phyloP scores from a whole-genome alignment of 768 basidiomycete genomes.

The Mycena capillaripes region DNA sequence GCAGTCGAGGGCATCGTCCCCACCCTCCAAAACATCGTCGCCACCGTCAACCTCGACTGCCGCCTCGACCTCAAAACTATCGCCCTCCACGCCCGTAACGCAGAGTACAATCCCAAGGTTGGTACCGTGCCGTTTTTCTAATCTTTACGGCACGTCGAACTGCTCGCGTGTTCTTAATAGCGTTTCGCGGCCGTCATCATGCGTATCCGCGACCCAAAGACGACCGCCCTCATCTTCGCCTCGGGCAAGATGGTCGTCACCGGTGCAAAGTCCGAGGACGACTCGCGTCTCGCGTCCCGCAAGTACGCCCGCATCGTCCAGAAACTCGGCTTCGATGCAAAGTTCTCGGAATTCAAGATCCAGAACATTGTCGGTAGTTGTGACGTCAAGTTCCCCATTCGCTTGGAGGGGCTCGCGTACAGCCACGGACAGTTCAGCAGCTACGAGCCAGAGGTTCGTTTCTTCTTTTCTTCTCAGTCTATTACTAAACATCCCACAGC shows the following conservation, averaged over 20 bases:
- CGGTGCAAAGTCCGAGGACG: conserved; percentile 98
- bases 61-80: conserved; percentile 98
- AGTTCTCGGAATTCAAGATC: conserved; percentile 99
- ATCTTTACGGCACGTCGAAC: conserved; percentile 69
- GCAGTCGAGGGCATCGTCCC: conserved; percentile 98
- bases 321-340: conserved; percentile 99
- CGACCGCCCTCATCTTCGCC: conserved; percentile 98
- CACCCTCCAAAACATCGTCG: conserved; percentile 99
- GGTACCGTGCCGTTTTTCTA: conserved; percentile 64
- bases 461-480: neutral
- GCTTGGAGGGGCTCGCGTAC: conserved; percentile 97
- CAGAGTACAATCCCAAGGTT: conserved; percentile 99
- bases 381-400: conserved; percentile 86
- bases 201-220: conserved; percentile 99
- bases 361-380: conserved; percentile 91
- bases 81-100: conserved; percentile 96
- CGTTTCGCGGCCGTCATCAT: conserved; percentile 99
- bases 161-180: conserved; percentile 70
- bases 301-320: conserved; percentile 99
- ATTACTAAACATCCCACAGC: conserved; percentile 56
- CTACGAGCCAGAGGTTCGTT: conserved; percentile 92
- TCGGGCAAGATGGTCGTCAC: conserved; percentile 99
- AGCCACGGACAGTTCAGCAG: conserved; percentile 82
- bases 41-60: conserved; percentile 98
- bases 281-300: conserved; percentile 95